Evolutionary conservation across 169 alveolate genomes (phyloP).

Genomic region (Cystoisospora suis): DNA sequence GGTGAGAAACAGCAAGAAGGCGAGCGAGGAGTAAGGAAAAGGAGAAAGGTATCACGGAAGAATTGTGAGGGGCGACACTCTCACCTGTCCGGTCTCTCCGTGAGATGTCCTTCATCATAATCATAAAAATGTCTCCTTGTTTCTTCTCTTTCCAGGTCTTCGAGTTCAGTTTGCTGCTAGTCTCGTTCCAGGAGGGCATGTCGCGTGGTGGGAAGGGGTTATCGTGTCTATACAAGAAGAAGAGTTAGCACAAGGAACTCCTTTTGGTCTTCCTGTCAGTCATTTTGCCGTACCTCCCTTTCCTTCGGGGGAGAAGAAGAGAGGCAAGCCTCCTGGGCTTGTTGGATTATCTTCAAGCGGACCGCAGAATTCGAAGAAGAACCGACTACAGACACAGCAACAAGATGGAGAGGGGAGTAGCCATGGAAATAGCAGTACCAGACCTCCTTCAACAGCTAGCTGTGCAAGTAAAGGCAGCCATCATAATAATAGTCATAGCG

Average conservation of each 20-base stretch:
- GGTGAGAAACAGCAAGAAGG: no score
- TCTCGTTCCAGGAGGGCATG: conserved; percentile 6
- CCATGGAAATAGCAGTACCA: no score
- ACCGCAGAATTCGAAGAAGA: background rate
- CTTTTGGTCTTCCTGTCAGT: background rate
- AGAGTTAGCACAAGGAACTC: background rate
- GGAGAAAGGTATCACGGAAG: no score
- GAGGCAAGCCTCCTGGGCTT: background rate
- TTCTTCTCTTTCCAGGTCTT: background rate
- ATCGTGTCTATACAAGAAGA: background rate
- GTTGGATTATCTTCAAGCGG: no score
- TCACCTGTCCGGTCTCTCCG: no score
- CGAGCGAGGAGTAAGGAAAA: no score
- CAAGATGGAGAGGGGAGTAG: background rate
- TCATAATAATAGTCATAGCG: no score
- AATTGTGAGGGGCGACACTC: no score
- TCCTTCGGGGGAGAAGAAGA: background rate
- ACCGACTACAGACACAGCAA: background rate
- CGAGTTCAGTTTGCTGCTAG: conserved; percentile 20
- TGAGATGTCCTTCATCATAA: no score
- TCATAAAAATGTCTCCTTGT: background rate
- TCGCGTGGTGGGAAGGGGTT: conserved; percentile 37
- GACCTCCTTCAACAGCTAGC: no score
- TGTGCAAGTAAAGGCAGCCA: no score
- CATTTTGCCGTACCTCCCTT: background rate